These are phyloP conservation scores for Plasmodium adleri DNA, from an alignment of 169 alveolate genomes.

Conservation along the genomic window DNA sequence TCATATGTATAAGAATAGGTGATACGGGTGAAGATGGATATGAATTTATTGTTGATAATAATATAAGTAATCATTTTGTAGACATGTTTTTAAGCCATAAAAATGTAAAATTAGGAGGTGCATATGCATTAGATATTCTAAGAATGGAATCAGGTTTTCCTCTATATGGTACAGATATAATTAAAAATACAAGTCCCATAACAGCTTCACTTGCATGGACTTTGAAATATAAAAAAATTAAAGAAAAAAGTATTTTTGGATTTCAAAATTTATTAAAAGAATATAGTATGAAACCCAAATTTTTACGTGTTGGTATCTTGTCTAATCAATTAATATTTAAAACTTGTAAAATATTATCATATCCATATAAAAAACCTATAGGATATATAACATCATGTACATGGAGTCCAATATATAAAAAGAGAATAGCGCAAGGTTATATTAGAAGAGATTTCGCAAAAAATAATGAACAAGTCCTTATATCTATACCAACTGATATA, in stretches of 20 bases:
- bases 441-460: conserved; percentile 76
- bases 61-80: conserved; percentile 25
- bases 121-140: conserved; percentile 80
- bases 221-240: conserved; percentile 79
- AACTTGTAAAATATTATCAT: conserved; percentile 71
- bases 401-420: conserved; percentile 76
- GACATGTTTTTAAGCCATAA: conserved; percentile 75
- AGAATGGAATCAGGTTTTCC: conserved; percentile 86
- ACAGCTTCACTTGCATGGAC: conserved; percentile 84
- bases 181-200: conserved; percentile 83
- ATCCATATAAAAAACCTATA: conserved; percentile 71
- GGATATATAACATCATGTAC: conserved; percentile 75
- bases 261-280: conserved; percentile 69
- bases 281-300: conserved; percentile 50
- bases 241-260: conserved; percentile 80
- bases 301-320: conserved; percentile 57
- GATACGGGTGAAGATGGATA: conserved; percentile 87
- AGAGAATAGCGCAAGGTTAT: conserved; percentile 73
- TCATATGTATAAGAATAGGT: conserved; percentile 76
- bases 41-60: conserved; percentile 79
- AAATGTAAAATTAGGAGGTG: conserved; percentile 78
- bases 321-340: conserved; percentile 67
- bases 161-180: conserved; percentile 79
- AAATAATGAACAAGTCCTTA: conserved; percentile 69
- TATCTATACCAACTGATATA: conserved; percentile 70